Base-by-base conservation (phyloP, 192 early-diverging fungal species). In the Coemansia sp. region DNA sequence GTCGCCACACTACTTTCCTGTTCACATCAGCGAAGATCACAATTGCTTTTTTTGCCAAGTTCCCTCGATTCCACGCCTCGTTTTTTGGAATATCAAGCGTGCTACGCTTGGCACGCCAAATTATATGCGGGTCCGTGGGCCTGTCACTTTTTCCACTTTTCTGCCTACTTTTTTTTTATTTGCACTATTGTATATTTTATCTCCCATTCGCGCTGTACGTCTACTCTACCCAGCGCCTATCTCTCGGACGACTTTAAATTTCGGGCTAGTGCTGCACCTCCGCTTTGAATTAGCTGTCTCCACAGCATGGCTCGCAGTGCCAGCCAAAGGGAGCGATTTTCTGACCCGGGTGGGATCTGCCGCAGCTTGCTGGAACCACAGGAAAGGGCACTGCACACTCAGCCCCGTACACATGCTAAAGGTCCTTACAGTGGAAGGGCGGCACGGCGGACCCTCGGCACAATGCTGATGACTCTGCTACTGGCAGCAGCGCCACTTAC, bases 41-140 rank as follows among this genome's bases (percentile, higher is more conserved):
- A 46, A 46, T 46, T 8, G 18, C 3, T 62, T 42, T 61, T 8
- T 42, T 61, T 14, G 18, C 28, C 23, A 31, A 28, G 43, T 31
- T 66, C 53, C 53, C 53, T 61, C 13, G 33, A 53, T 65, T 60
- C 60, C 42, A 63, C 42, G 62, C 60, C 57, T 58, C 33, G 13
- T 55, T 35, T 57, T 56, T 21, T 51, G 31, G 31, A 31, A 53
- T 13, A 28, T 48, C 50, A 33, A 43, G 40, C 43, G 23, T 40
- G 23, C 14, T 24, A 14, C 48, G 20, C 50, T 28, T 62, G n/a
- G 31, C 39, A 8, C 48, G 10, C 20, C 6, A 18, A 46, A 23
- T 23, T 23, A 23, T 50, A 26, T 46, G 46, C 46, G 46, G 42
- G 46, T 26, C 9, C 23, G 46, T 50, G 5, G 23, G 23, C 23